Evolutionary conservation across 371 early-diverging fungal species (phyloP).

Genomic region (Coemansia sp.): DNA sequence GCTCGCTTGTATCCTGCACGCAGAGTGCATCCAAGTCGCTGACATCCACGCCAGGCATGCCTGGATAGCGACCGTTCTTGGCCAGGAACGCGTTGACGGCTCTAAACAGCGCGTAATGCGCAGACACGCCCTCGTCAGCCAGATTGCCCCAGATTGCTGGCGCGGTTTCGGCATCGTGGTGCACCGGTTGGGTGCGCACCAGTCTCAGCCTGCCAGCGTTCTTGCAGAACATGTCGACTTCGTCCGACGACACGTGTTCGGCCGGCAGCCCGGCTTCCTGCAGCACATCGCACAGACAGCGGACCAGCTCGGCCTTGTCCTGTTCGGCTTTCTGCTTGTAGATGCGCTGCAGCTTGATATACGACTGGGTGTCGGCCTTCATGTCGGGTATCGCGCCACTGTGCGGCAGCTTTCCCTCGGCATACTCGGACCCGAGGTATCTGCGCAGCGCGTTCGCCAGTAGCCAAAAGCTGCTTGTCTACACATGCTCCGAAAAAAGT

Average conservation of each 20-base stretch:
- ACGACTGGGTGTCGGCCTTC: slow-evolving; percentile 90
- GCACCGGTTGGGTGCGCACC: slow-evolving; percentile 20
- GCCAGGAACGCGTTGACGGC: slow-evolving; percentile 70
- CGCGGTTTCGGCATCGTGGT: slow-evolving; percentile 17
- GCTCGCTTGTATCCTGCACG: slow-evolving; percentile 6
- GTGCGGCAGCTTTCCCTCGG: slow-evolving; percentile 78
- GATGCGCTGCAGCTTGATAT: slow-evolving; percentile 77
- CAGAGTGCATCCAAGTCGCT: slow-evolving; percentile 19
- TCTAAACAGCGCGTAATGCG: slow-evolving; percentile 69
- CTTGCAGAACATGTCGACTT: slow-evolving; percentile 82
- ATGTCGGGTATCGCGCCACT: slow-evolving; percentile 91
- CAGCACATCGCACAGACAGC: slow-evolving; percentile 57
- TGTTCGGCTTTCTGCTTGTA: slow-evolving; percentile 79
- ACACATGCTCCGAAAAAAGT: slow-evolving; percentile 9
- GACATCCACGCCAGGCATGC: slow-evolving; percentile 45
- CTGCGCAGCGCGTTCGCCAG: slow-evolving; percentile 71
- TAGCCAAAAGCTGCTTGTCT: slow-evolving; percentile 77
- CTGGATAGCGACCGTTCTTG: slow-evolving; percentile 59
- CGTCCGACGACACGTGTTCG: slow-evolving; percentile 63
- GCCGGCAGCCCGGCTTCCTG: slow-evolving; percentile 53
- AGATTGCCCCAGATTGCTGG: slow-evolving; percentile 4
- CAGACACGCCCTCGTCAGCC: slow-evolving; percentile 50
- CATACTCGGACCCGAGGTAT: slow-evolving; percentile 64
- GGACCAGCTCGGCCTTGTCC: slow-evolving; percentile 63
- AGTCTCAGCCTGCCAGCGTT: slow-evolving; percentile 64